Conservation (phyloP, 495 filamentous ascomycete species). For the Paragyromitra xinjiangensis region DNA sequence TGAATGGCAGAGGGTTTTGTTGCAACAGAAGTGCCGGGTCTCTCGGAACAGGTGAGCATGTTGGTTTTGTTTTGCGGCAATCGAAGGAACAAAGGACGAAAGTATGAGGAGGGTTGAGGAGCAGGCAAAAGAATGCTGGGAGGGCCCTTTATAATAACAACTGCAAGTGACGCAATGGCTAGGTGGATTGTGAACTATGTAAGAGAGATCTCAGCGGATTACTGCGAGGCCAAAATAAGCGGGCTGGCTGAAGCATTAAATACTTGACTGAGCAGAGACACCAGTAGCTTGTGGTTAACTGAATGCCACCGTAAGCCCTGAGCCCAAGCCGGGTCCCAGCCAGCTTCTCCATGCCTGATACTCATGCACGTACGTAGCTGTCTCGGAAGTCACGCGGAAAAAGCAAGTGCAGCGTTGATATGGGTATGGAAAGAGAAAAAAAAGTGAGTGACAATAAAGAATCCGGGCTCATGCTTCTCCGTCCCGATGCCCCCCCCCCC, state of each 20-base stretch:
- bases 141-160: conserved; percentile 25
- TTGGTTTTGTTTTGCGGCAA: conserved; percentile 30
- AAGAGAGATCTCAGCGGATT: conserved; percentile 40
- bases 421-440: conserved; percentile 19
- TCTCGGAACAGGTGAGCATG: conserved; percentile 49
- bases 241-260: conserved; percentile 53
- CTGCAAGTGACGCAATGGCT: conserved; percentile 42
- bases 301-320: conserved; percentile 21
- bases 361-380: conserved; percentile 34
- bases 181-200: conserved; percentile 37
- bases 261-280: conserved; percentile 40
- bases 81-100: conserved; percentile 4
- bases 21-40: conserved; percentile 36
- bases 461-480: conserved; percentile 30
- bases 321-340: conserved; percentile 15
- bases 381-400: conserved; percentile 53
- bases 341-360: conserved; percentile 13
- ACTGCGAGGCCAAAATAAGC: conserved; percentile 31
- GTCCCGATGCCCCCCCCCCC: conserved; percentile 39
- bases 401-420: conserved; percentile 34
- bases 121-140: conserved; percentile 17
- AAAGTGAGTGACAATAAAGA: conserved; percentile 35
- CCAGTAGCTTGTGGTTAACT: conserved; percentile 13
- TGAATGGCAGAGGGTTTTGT: conserved; percentile 45
- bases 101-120: background rate